Base-by-base conservation (phyloP, 2,329 filamentous ascomycete genomes). In the Aspergillus sp. region DNA sequence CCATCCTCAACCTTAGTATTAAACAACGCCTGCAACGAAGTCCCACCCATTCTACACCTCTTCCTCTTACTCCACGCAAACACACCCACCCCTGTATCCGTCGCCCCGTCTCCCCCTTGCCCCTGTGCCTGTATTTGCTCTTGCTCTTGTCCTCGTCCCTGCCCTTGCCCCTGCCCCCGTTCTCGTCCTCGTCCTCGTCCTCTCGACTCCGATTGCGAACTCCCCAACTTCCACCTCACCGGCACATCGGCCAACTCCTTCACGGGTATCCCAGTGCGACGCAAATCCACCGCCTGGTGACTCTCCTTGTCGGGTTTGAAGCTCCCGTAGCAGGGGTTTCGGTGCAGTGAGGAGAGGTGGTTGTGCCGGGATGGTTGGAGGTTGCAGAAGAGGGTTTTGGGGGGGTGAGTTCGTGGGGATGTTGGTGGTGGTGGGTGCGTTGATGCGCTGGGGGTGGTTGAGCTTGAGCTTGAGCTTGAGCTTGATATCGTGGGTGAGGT, bases 201-300 rank as follows among this genome's bases (percentile, higher is more conserved):
- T 6, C 9, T 6, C 4, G 20, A 24, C 24, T 24, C 24, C 24
- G 26, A 6, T 7, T 29, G 26, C 26, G 26, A 29, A 29, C 26
- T 29, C 26, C 26, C 26, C 7, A 29, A 9, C 46, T 74, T 76
- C 49, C 64, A 63, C 49, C 65, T 59, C 59, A 66, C 57, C 46
- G 75, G 64, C n/a, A 66, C 67, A 65, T 77, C 74, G 22, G 70
- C 74, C 49, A 75, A 56, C 50, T 67, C 68, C 26, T 45, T 54
- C n/a, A 72, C 49, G 9, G 73, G 73, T 4, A 72, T 65, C 2
- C 60, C 60, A 14, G 64, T 67, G 14, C 61, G 55, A n/a, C 67
- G 61, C 49, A 77, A 58, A 62, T 77, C 75, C 18, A 64, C 60
- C 31, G 69, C 69, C 45, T 71, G 65, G 9, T 64, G 61, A 20